A percentile compares a stretch with the other conserved stretches of the same genome.
These are phyloP conservation scores for Juncus effusus DNA, from an alignment of 176 grass and related monocot species.

Conservation along the genomic window DNA sequence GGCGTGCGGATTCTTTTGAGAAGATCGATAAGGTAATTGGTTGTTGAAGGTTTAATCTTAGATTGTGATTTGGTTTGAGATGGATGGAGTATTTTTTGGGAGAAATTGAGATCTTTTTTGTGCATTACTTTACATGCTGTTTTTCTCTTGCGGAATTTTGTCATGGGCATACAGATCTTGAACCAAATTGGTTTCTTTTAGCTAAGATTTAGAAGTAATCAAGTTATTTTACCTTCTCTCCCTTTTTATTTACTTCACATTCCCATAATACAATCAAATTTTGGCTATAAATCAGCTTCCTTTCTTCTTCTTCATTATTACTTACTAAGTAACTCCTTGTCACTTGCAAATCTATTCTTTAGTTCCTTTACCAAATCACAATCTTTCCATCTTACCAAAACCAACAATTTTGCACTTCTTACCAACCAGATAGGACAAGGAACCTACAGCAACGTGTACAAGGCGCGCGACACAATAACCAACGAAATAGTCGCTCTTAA, in stretches of 20 bases:
- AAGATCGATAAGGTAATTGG: constrained; percentile 74
- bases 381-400: not conserved
- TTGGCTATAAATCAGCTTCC: not conserved
- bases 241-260: not conserved
- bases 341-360: not conserved
- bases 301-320: not conserved
- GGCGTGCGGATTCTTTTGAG: constrained; percentile 75
- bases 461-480: constrained; percentile 59
- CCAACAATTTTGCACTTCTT: not conserved
- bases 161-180: constrained; percentile 17
- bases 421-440: constrained; percentile 60
- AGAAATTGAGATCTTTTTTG: constrained; percentile 23
- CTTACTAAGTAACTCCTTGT: not conserved
- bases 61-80: constrained; percentile 23
- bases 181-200: not conserved
- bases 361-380: not conserved
- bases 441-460: constrained; percentile 89
- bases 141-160: not conserved
- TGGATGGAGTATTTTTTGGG: constrained; percentile 19
- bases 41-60: constrained; percentile 12
- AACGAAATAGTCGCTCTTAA: constrained; percentile 77
- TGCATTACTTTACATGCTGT: not conserved
- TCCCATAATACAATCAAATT: constrained; percentile 5
- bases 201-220: not conserved
- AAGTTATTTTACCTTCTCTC: constrained; percentile 10